Percentiles rank a stretch among this genome's conserved stretches.
phyloP scores from a whole-genome alignment of 2,329 filamentous ascomycete genomes.

The Venturia oleaginea region DNA sequence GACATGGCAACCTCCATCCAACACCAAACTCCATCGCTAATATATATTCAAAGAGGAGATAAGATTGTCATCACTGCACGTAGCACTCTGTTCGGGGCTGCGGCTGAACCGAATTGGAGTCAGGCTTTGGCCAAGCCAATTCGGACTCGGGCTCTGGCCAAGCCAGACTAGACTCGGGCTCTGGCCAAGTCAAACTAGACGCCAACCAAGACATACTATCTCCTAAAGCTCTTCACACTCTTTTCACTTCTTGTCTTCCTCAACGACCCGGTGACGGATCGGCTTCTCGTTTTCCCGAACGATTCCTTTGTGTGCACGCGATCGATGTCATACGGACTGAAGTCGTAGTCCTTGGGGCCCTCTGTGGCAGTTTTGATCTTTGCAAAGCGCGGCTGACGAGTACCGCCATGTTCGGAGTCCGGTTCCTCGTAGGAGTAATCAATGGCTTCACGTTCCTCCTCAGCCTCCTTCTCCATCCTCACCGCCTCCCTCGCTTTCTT shows the following conservation, averaged over 20 bases:
- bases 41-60: too few species aligned
- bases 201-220: not conserved
- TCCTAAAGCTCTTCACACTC: not conserved
- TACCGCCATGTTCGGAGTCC: conserved; percentile 14
- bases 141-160: too few species aligned
- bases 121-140: too few species aligned
- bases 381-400: conserved; percentile 26
- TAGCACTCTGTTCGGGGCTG: too few species aligned
- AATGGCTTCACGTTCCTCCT: conserved; percentile 17
- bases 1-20: too few species aligned
- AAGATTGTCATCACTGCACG: too few species aligned
- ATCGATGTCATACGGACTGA: conserved; percentile 40
- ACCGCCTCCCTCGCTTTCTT: conserved; percentile 4
- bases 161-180: too few species aligned
- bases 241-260: not conserved
- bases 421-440: conserved; percentile 9
- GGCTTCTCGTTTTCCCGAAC: conserved; percentile 21
- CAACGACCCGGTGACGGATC: not conserved
- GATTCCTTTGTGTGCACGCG: conserved; percentile 39
- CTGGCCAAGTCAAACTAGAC: not conserved
- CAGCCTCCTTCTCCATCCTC: not conserved
- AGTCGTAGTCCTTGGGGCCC: conserved; percentile 22
- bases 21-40: too few species aligned
- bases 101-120: too few species aligned
- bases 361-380: conserved; percentile 30